These are phyloP conservation scores for Sporothrix dimorphospora DNA, from an alignment of 2,329 filamentous ascomycete genomes.

Conservation along the genomic window DNA sequence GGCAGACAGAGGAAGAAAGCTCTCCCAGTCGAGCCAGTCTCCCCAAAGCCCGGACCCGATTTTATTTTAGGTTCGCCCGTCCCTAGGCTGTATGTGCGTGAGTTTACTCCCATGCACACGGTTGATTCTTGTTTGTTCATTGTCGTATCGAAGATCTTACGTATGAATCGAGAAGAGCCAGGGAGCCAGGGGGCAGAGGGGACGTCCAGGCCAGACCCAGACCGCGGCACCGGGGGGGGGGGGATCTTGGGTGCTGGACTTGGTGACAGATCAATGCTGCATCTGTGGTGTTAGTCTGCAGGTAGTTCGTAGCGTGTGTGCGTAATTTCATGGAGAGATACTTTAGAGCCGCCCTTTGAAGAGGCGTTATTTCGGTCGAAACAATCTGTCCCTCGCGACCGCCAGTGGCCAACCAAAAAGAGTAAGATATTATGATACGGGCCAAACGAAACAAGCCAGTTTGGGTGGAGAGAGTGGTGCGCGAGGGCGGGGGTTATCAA, in stretches of 20 bases:
- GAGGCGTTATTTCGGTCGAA: neutral
- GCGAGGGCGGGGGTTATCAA: neutral
- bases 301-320: neutral
- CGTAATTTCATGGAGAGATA: neutral
- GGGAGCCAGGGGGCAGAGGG: neutral
- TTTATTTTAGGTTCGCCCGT: conserved; percentile 9
- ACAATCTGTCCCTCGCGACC: neutral
- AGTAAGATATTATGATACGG: neutral
- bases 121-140: neutral
- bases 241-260: neutral
- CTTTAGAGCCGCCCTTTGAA: neutral
- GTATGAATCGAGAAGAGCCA: neutral
- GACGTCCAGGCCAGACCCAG: neutral
- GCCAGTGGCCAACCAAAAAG: neutral
- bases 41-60: neutral
- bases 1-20: neutral
- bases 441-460: conserved; percentile 16
- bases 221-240: neutral
- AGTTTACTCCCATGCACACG: neutral
- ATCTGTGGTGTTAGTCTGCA: neutral
- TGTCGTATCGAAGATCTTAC: conserved; percentile 22
- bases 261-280: neutral
- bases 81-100: neutral
- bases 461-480: conserved; percentile 15
- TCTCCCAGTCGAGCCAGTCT: too few relatives aligned